Evolutionary conservation across 2,329 filamentous ascomycete genomes (phyloP), one percentile per base, ranked within the genome.

Genomic region (Fusarium nanum): DNA sequence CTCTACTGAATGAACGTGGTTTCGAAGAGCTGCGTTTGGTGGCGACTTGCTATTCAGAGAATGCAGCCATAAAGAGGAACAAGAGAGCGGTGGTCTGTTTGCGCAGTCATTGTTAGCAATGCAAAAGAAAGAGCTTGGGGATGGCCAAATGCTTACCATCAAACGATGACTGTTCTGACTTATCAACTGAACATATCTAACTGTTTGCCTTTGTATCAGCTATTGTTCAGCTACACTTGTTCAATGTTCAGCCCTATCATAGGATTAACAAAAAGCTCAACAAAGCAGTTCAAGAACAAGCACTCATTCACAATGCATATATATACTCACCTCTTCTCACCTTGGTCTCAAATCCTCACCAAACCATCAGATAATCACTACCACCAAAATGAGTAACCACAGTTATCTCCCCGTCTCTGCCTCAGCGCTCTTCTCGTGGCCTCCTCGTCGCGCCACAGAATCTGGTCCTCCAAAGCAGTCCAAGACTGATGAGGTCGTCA

Each of bases 331-430:
- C 13, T 6, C 23, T 5, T 37, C 18, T 37, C 34, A 2, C 2
- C 8, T 34, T 34, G 2, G 0, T 10, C 8, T 34, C 34, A 11
- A 37, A 2, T 14, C 20, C 10, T 34, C 22, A 63, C 45, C 25
- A 46, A 9, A 30, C 30, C 10, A 18, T 28, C 41, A 49, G 34
- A 10, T 34, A 49, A 40, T 18, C 32, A 44, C 32, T 18, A 37
- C 16, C 46, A 18, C 27, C 22, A 56, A 44, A 11, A 69, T 69
- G 67, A 45, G 25, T n/a, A 45, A 55, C 27, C 6, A n/a, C 22
- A 55, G 48, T 22, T 55, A 56, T 12, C 46, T 69, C 5, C 52
- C 45, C 12, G 18, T 37, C n/a, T 52, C 68, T 20, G 12, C 66
- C 34, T 23, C 16, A 6, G 34, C 27, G 10, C 16, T 49, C 23